Conservation (phyloP, 2,329 filamentous ascomycete species). For the Orbilia oligospora region DNA sequence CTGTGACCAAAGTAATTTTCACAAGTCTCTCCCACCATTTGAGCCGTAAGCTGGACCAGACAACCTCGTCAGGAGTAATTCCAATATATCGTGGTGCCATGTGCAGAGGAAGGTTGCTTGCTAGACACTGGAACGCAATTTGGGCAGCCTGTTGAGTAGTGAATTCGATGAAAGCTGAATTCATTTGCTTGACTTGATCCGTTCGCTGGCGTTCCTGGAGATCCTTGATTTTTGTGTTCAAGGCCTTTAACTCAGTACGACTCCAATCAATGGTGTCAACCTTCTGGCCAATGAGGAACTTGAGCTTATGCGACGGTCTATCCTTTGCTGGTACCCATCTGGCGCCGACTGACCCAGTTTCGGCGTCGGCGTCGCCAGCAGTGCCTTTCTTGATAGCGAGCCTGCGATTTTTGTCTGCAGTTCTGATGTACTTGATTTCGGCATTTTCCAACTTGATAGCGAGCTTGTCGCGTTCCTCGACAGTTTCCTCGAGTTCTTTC, state of each 20-base stretch:
- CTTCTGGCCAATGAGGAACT: constrained; percentile 82
- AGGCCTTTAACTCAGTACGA: constrained; percentile 80
- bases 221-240: constrained; percentile 79
- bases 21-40: constrained; percentile 88
- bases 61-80: constrained; percentile 83
- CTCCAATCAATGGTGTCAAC: constrained; percentile 96
- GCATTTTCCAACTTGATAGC: constrained; percentile 87
- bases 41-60: constrained; percentile 88
- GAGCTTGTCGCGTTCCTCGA: constrained; percentile 83
- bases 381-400: constrained; percentile 67
- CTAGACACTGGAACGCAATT: constrained; percentile 85
- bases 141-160: constrained; percentile 85
- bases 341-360: constrained; percentile 76
- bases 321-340: constrained; percentile 81
- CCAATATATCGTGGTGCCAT: constrained; percentile 90
- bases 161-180: constrained; percentile 93
- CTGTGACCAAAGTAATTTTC: constrained; percentile 77
- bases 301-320: constrained; percentile 81
- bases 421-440: constrained; percentile 86
- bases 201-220: constrained; percentile 77
- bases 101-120: constrained; percentile 87
- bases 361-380: constrained; percentile 67
- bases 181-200: constrained; percentile 76
- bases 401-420: constrained; percentile 82
- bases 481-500: constrained; percentile 82